Percentiles rank a stretch among this genome's conserved stretches.
These are phyloP conservation scores for Pouteria campechiana DNA, from an alignment of 179 eudicot species.

Conservation along the genomic window DNA sequence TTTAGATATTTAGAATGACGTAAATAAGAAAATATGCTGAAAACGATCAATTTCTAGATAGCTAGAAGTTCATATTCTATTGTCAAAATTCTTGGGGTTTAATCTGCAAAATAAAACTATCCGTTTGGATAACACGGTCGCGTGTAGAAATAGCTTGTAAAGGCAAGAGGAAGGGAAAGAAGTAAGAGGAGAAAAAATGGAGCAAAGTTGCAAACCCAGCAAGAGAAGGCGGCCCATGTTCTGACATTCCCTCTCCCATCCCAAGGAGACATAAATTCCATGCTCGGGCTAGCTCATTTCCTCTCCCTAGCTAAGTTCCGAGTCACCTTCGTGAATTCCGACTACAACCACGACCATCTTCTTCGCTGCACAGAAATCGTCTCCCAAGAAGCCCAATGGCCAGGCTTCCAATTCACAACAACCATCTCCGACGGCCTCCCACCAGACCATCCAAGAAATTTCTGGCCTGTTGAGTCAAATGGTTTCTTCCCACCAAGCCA, in stretches of 20 bases:
- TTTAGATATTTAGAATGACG: too few relatives aligned
- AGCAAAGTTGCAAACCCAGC: too few relatives aligned
- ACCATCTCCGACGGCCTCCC: constrained; percentile 9
- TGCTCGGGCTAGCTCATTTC: neutral
- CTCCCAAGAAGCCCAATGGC: constrained; percentile 1
- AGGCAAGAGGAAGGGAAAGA: too few relatives aligned
- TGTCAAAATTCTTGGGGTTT: too few relatives aligned
- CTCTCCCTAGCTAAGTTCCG: neutral
- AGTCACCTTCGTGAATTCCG: neutral
- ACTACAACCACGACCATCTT: neutral
- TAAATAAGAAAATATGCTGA: too few relatives aligned
- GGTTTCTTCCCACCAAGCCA: neutral
- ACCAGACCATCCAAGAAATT: neutral
- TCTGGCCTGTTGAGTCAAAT: constrained; percentile 5
- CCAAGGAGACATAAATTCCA: neutral
- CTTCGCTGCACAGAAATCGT: constrained; percentile 1
- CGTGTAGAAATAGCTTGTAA: too few relatives aligned
- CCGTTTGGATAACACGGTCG: too few relatives aligned
- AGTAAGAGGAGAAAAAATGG: too few relatives aligned
- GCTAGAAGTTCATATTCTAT: too few relatives aligned
- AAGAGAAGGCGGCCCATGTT: neutral
- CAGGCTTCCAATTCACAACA: neutral
- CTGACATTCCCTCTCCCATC: neutral
- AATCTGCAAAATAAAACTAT: too few relatives aligned
- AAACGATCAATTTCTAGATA: too few relatives aligned